Base-by-base conservation (phyloP, 768 basidiomycete genomes). In the Imleria badia region DNA sequence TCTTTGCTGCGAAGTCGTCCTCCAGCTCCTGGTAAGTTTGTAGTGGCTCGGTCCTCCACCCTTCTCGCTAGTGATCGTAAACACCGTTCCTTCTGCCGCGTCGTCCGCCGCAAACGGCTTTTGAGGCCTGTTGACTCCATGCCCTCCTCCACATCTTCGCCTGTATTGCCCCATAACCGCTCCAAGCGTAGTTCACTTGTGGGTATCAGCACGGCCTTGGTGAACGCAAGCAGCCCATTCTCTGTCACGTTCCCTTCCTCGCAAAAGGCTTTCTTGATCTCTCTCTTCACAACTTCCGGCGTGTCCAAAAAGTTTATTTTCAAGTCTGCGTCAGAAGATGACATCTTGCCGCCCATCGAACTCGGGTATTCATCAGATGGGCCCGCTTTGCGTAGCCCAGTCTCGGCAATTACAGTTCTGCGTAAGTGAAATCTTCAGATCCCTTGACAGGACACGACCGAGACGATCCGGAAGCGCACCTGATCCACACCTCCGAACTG, bases 401-500 rank as follows among this genome's bases (percentile, higher is more conserved):
- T 58, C 84, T 81, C 5, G 97, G 97, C 48, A 99, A 87, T 81
- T 94, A 95, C 64, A 89, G 82, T 69, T 98, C 95, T 8, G 97
- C 95, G 65, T 96, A 96, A n/a, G 94, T 98, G 74, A 99, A 67
- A 98, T 98, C 76, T 98, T 45, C 30, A 60, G 45, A 44, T n/a
- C n/a, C n/a, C n/a, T 38, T 39, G 13, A 44, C 26, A 33, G 34
- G 19, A 31, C 26, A 34, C 22, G 35, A 31, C 40, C 17, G 6
- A 38, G 13, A 17, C 22, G 11, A 17, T 35, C 39, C 48, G 11
- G 17, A 51, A 31, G 66, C 81, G 49, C 51, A 95, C 95, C 82
- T 98, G 96, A 68, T 99, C 97, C 10, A 93, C 86, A 48, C 97
- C 97, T 15, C 96, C 97, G 61, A 99, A 99, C 72, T 98, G 97